phyloP scores from a whole-genome alignment of 2,329 filamentous ascomycete species.

The Xylaria sp. region DNA sequence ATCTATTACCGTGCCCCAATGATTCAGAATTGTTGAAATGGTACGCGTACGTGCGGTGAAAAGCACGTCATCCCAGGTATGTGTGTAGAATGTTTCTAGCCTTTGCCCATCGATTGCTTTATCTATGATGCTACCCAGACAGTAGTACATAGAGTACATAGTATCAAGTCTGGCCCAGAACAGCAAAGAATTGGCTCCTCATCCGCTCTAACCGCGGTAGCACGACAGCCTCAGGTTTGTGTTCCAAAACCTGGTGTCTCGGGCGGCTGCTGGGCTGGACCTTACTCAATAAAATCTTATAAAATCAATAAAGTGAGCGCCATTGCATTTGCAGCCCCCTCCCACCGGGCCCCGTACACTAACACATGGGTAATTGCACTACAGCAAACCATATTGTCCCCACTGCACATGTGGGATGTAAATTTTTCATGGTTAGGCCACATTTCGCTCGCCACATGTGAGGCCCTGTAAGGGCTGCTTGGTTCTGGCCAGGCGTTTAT shows the following conservation, averaged over 20 bases:
- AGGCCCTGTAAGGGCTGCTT: neutral
- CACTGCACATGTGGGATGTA: constrained; percentile 10
- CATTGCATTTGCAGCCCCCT: constrained; percentile 1
- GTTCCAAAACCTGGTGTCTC: no score
- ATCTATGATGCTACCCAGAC: neutral
- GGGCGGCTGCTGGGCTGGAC: constrained; percentile 8
- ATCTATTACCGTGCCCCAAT: neutral
- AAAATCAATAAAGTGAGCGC: neutral
- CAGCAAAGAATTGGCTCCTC: constrained; percentile 13
- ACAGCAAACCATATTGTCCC: constrained; percentile 10
- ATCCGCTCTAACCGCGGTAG: constrained; percentile 17
- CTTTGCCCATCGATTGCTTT: neutral
- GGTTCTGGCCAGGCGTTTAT: constrained; percentile 5
- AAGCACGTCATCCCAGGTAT: neutral
- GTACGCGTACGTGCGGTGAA: neutral
- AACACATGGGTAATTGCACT: neutral
- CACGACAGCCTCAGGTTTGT: constrained; percentile 15
- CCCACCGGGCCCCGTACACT: neutral
- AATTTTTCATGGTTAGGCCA: constrained; percentile 17
- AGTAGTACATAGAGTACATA: neutral
- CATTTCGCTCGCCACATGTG: constrained; percentile 19
- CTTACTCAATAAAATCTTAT: neutral
- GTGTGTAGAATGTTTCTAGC: neutral
- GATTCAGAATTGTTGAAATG: neutral
- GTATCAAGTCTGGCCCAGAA: neutral